Base-by-base conservation (phyloP, 1,284 basidiomycete genomes). In the Wolfiporia cocos region DNA sequence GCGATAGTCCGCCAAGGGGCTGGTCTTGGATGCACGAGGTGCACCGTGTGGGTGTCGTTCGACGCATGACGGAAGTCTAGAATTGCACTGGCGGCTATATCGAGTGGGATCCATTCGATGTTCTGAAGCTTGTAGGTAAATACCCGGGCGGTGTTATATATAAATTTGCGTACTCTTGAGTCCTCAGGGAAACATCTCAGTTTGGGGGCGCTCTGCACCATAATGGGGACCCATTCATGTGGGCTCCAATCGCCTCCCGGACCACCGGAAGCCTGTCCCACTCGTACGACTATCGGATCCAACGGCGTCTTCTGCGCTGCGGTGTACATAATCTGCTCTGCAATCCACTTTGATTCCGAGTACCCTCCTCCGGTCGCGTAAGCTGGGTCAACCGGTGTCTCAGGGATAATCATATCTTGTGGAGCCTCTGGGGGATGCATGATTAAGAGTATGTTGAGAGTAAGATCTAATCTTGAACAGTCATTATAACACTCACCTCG, bases 221-320 rank as follows among this genome's bases (percentile, higher is more conserved):
- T 53, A 34, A 60, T 54, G 1, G 71, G 70, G 10, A 71, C 52
- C 70, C 70, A 73, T 37, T 74, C 70, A 12, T 53, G 58, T 34
- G 58, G 52, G 31, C 62, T 66, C 71, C 73, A 74, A 12, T 55
- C 57, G 1, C 72, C 71, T 41, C 60, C 64, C 9, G 46, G 41
- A 9, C 51, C 46, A 3, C 70, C 69, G 30, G 58, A 59, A 17
- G 73, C 50, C 48, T 73, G 70, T 1, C 69, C 71, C 28, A 72
- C 61, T 14, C 70, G 62, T 5, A 71, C 56, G 6, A 65, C 52
- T 12, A 61, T 49, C 1, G 61, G 51, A 1, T 46, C 41, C 18
- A 70, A 46, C 1, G 44, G 48, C 1, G 42, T 52, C 28, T 42
- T 49, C 45, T 41, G 51, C 38, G 38, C 34, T 5, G 43, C 51